Percentiles rank a stretch among this genome's conserved stretches.
phyloP scores from a whole-genome alignment of 345 rosid genomes.

The Camelina neglecta region DNA sequence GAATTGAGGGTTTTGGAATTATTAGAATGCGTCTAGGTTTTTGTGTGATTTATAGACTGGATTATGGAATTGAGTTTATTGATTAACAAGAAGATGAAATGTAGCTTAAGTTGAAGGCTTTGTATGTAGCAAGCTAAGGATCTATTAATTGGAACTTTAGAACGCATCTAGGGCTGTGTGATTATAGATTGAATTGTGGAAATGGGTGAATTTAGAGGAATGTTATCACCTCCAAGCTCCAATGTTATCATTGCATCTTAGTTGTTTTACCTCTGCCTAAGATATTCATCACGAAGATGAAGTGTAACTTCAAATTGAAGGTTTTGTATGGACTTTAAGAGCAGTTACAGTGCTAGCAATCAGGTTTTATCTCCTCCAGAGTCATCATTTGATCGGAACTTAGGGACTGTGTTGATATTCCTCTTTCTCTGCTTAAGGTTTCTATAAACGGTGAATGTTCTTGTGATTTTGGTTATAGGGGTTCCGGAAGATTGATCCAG shows the following conservation, averaged over 20 bases:
- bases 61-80: neutral
- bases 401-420: neutral
- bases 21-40: neutral
- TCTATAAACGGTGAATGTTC: constrained; percentile 3
- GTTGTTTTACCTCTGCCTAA: neutral
- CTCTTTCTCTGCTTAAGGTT: neutral
- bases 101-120: too few relatives aligned
- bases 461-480: constrained; percentile 57
- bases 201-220: neutral
- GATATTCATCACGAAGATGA: constrained; percentile 2
- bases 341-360: too few relatives aligned
- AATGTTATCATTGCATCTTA: neutral
- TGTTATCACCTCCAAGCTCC: too few relatives aligned
- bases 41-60: neutral
- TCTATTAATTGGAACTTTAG: neutral
- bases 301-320: constrained; percentile 1
- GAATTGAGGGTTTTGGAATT: neutral
- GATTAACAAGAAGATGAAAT: neutral
- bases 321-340: neutral
- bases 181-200: neutral
- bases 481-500: constrained; percentile 87
- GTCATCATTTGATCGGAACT: neutral
- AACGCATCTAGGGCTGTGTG: neutral
- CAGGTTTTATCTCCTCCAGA: neutral
- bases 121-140: too few relatives aligned